A percentile compares a stretch with the other conserved stretches of the same genome.
phyloP scores from a whole-genome alignment of 768 basidiomycete genomes.

The Suillus cothurnatus region DNA sequence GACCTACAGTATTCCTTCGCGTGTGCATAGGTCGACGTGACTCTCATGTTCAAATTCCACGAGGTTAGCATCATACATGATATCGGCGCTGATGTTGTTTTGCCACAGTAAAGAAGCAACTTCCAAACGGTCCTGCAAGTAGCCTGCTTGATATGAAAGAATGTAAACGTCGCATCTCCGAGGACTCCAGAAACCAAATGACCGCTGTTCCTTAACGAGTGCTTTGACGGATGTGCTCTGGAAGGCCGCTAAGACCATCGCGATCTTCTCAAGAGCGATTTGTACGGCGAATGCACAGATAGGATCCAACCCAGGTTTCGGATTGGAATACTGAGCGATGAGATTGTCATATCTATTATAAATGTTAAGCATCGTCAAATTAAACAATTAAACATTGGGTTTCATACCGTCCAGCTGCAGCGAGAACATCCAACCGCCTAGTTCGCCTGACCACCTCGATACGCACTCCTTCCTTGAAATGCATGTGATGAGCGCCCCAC shows the following conservation, averaged over 20 bases:
- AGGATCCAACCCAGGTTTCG: conserved; percentile 53
- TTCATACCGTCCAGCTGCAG: conserved; percentile 76
- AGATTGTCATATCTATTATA: conserved; percentile 67
- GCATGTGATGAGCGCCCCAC: conserved; percentile 61
- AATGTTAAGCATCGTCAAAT: conserved; percentile 4
- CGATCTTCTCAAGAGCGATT: conserved; percentile 79
- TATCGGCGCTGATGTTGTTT: conserved; percentile 80
- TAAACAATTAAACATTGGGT: conserved; percentile 3
- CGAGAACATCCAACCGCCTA: conserved; percentile 71
- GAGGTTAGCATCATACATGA: conserved; percentile 83
- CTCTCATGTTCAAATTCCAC: conserved; percentile 64
- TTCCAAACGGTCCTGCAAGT: conserved; percentile 77
- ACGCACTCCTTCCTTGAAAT: conserved; percentile 75
- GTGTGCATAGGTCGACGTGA: conserved; percentile 64
- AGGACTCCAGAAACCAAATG: conserved; percentile 91
- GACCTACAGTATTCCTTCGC: conserved; percentile 82
- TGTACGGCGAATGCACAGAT: conserved; percentile 75
- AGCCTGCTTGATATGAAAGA: conserved; percentile 74
- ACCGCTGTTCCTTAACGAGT: conserved; percentile 75
- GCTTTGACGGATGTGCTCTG: conserved; percentile 68
- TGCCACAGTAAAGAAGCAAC: conserved; percentile 78
- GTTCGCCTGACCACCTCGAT: conserved; percentile 72
- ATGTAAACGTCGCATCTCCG: conserved; percentile 87
- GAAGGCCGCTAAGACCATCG: conserved; percentile 64
- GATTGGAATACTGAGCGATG: conserved; percentile 59